Base-by-base conservation (phyloP, 441 rosid species). In the Erodium texanum region DNA sequence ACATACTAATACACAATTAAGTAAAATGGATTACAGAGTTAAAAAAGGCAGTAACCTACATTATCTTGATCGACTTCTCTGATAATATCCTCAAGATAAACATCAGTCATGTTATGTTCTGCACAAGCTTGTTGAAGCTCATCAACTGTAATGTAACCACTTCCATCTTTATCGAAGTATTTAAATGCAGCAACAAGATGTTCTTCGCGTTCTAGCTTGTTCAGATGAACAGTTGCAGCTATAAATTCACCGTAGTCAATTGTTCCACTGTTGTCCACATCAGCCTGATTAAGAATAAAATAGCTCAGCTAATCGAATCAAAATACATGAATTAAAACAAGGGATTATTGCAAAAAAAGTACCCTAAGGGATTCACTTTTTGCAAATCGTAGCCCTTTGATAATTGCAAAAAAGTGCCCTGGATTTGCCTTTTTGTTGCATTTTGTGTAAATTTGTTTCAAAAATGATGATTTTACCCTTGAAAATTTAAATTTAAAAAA, bases 171-270 rank as follows among this genome's bases (percentile, higher is more conserved):
- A 72, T 94, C 98, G 74, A 92, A 94, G 81, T 95, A 95, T 71
- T 64, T 89, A 81, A 95, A 90, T 70, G 99, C 98, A 24, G 99
- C 93, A 22, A 95, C 88, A 41, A 95, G 98, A 80, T 94, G 99
- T 64, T 94, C 99, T 79, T 92, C 98, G 0, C 99, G 90, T 58
- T 94, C 99, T 59, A 95, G 82, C 74, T 95, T 95, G 77, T 95
- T 95, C 19, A 92, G 90, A 75, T 95, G 99, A 70, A 95, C 86
- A 0, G 98, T 95, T 11, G 98, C 97, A 58, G 99, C 97, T 65
- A 95, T 90, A 73, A 95, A 95, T 81, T 95, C 99, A 0, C 96
- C 89, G 65, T 92, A 95, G 78, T 95, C 99, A 66, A 95, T 95
- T 32, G 97, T 90, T 66, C 99, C 98, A 18, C 90, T 95, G 73